Evolutionary conservation across 2,329 filamentous ascomycete genomes (phyloP), one percentile per base, ranked within the genome.

Genomic region (Talaromyces islandicus): DNA sequence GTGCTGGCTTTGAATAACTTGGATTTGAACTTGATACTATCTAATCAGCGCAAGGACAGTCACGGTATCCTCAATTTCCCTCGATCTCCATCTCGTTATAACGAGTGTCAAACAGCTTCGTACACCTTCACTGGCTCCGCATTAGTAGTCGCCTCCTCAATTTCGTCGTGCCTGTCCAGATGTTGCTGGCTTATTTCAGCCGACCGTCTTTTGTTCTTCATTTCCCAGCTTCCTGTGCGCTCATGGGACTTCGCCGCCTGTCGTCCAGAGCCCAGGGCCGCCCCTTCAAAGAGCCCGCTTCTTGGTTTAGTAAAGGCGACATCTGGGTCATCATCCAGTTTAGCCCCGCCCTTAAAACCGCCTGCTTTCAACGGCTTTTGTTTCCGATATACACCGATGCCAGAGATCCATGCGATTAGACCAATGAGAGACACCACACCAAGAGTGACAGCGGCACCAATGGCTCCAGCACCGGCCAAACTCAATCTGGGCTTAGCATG

Each of bases 211-310:
- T 70, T 66, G 51, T 73, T 65, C 57, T 76, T 75, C 70, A 85
- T 69, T 67, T 85, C 83, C 83, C 83, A 86, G 62, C 83, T 85
- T 0, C 81, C 83, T 19, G 80, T 73, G 50, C 83, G 72, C 70
- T 85, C 83, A 67, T 85, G 79, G 1, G 77, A 76, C 17, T 72
- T 73, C 21, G 72, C 68, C 30, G 64, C 56, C 14, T 52, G 24
- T 52, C 27, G 25, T 9, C 19, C 17, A 12, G 27, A 29, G 24
- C 24, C 25, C 14, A 29, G 7, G n/a, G 30, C 11, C 2, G 12
- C 48, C 14, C 24, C 48, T n/a, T 12, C 27, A 57, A 67, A 68
- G 10, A 66, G 75, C 1, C 72, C 77, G 58, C 77, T 77, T 54
- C 77, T 77, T 1, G 77, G 70, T 19, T 66, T 65, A 17, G 64